Evolutionary conservation across 169 alveolate genomes (phyloP), one percentile per base, ranked within the genome.

Genomic region (Condylostoma magnum): DNA sequence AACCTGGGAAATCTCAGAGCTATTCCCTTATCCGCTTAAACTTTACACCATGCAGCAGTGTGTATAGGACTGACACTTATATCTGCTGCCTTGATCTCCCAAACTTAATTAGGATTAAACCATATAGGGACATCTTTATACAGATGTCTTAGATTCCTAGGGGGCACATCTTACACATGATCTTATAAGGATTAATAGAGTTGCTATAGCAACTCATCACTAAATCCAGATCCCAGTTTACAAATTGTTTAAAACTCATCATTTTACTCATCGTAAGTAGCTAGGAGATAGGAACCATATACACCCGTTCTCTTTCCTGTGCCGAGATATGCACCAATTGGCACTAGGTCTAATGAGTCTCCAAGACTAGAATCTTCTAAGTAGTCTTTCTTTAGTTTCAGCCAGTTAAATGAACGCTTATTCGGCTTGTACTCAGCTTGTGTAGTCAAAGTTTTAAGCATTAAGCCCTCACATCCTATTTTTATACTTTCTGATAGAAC

Each of bases 51-150:
- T 22, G 97, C 98, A 34, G 99, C 99, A 18, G 99, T 96, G 82
- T 98, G 98, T 3, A 95, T 95, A 6, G 99, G 99, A 20, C 98
- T 93, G 28, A 97, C 79, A 15, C 99, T 86, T 25, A 98, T 76
- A 77, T 98, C 99, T 1, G 99, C 99, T 6, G 97, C 98, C 71
- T 95, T 94, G 27, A 97, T 81, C 76, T 98, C 99, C 98, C 99
- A 95, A 31, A 98, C 99, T 55, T 91, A 82, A n/a, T 80, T 83
- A 25, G 99, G 99, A 20, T 78, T 84, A 60, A 96, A 85, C 96
- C 97, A 93, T n/a, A 93, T 97, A 79, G 94, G 94, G 15, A 91
- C 75, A 28, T 90, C 88, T 36, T 73, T 80, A 27, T 89, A 90
- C 50, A 79, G 77, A 56, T 67, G 69, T 56, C 74, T 73, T 54